Percentiles rank a stretch among this genome's conserved stretches.
Conservation (phyloP, 2,329 filamentous ascomycete species). For the Fusarium fracticaudum region DNA sequence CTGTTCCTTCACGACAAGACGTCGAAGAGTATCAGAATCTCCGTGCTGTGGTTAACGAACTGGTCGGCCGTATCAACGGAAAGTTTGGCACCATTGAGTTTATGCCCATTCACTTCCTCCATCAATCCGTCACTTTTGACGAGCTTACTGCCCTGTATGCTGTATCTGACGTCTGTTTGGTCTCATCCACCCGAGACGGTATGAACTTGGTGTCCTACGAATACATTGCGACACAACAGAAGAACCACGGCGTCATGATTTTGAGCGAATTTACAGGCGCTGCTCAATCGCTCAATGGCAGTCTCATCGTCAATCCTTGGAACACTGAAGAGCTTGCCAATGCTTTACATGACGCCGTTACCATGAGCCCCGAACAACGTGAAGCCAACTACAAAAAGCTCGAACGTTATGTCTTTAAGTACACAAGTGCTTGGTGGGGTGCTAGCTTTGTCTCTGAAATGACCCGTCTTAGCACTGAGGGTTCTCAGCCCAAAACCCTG, state of each 20-base stretch:
- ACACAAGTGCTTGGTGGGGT: conserved; percentile 97
- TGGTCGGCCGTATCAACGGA: conserved; percentile 96
- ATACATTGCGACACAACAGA: conserved; percentile 93
- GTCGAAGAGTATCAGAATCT: conserved; percentile 99
- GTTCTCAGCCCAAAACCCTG: conserved; percentile 52
- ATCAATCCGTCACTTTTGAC: conserved; percentile 94
- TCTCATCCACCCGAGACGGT: conserved; percentile 94
- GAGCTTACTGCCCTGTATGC: conserved; percentile 94
- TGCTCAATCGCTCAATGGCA: conserved; percentile 92
- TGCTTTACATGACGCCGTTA: conserved; percentile 95
- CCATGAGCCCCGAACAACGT: conserved; percentile 90
- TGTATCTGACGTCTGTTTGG: conserved; percentile 90
- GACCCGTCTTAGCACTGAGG: conserved; percentile 58
- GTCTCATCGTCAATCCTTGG: conserved; percentile 97
- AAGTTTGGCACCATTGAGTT: conserved; percentile 97
- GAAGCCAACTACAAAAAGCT: conserved; percentile 90
- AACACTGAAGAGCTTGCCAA: conserved; percentile 96
- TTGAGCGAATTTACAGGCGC: conserved; percentile 97
- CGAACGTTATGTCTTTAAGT: conserved; percentile 95
- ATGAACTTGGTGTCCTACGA: conserved; percentile 99
- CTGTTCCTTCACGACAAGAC: conserved; percentile 92
- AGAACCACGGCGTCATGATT: conserved; percentile 92
- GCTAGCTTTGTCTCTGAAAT: conserved; percentile 91
- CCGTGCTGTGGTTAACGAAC: conserved; percentile 92
- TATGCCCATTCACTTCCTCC: conserved; percentile 98